Evolutionary conservation across 805 yeast genomes (phyloP), one percentile per base, ranked within the genome.

Genomic region (Jamesozyma spencerorum): DNA sequence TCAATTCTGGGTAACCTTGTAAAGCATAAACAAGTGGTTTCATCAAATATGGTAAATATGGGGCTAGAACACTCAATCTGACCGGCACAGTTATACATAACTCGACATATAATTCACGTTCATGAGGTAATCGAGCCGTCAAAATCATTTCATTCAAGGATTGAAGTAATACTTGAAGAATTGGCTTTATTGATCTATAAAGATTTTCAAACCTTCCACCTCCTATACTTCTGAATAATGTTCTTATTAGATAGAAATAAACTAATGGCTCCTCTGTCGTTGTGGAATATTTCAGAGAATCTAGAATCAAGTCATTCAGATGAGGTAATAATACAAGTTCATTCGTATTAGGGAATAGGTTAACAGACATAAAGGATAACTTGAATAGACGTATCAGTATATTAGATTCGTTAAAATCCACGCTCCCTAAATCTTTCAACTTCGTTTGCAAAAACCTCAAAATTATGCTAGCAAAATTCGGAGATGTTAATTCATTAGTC

Each of bases 31-130:
- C 97, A 37, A 92, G 68, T 0, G 99, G 98, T 42, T 85, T 74
- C 78, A 94, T 88, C 53, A 92, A 65, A 55, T 81, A 85, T 50
- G 81, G 83, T 50, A 92, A 65, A 55, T 88, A 95, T 1, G 98
- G 97, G 1, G 94, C 97, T 49, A 92, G 67, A 0, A 90, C 95
- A 43, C 95, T 85, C 20, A 92, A 66, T 43, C 98, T 70, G 1
- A 92, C 98, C 0, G 99, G 99, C 5, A 92, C 97, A 0, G 96
- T 88, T 45, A 92, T 69, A 55, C 98, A 92, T 37, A 92, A 68
- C 56, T 92, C 98, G 37, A 92, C 97, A 54, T 88, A 92, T 3
- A 92, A 77, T 56, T 92, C 97, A 40, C 95, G 73, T 55, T 92
- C 97, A 48, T 84, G 90, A 0, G 95, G 86, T 32, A 87, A 70